phyloP scores from a whole-genome alignment of 2,329 filamentous ascomycete genomes.

The Claviceps sp. region DNA sequence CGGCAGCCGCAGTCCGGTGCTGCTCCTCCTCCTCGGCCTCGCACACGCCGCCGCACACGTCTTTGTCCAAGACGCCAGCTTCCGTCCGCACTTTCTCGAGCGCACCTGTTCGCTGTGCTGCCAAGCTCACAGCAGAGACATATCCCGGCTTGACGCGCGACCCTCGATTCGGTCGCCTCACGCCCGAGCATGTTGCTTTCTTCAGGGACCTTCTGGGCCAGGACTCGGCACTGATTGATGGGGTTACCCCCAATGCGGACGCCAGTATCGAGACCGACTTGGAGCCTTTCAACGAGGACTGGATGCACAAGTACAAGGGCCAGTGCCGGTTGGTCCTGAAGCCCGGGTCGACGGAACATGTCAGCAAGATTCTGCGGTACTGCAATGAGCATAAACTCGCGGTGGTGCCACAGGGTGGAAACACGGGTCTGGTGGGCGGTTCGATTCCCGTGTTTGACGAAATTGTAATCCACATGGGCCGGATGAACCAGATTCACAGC shows the following conservation, averaged over 20 bases:
- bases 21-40: constrained; percentile 9
- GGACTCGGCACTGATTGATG: constrained; percentile 72
- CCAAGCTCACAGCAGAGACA: constrained; percentile 70
- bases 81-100: constrained; percentile 11
- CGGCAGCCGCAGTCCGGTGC: neutral
- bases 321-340: constrained; percentile 80
- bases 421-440: constrained; percentile 89
- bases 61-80: constrained; percentile 12
- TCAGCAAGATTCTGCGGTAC: constrained; percentile 83
- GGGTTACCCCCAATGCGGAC: constrained; percentile 57
- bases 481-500: constrained; percentile 81
- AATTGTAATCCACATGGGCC: constrained; percentile 80
- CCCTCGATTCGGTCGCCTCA: constrained; percentile 59
- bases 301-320: constrained; percentile 97
- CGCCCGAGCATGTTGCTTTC: constrained; percentile 63
- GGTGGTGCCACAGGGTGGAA: constrained; percentile 93
- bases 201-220: constrained; percentile 73
- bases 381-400: constrained; percentile 89
- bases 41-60: constrained; percentile 3
- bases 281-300: constrained; percentile 88
- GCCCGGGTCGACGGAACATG: constrained; percentile 71
- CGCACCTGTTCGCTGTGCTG: constrained; percentile 11
- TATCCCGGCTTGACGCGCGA: constrained; percentile 78
- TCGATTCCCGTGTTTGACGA: constrained; percentile 97
- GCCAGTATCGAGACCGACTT: constrained; percentile 61